phyloP scores from a whole-genome alignment of 345 rosid species.

The Citrus hindsii region DNA sequence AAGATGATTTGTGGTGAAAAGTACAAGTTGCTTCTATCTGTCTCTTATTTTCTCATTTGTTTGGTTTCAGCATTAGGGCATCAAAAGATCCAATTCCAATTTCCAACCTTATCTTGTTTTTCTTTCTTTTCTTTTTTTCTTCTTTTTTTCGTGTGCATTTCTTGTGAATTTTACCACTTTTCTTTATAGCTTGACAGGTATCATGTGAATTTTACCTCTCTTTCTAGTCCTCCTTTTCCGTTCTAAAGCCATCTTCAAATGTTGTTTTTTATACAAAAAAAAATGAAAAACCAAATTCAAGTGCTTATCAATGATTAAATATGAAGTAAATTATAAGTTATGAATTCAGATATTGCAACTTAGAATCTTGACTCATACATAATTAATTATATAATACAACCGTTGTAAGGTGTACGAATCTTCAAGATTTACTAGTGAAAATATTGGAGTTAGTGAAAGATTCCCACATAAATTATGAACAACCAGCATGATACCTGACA shows the following conservation, averaged over 20 bases:
- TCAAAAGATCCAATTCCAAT: conserved; percentile 3
- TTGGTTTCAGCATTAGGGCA: neutral
- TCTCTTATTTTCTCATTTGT: neutral
- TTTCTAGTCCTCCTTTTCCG: neutral
- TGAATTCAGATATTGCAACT: too few species aligned
- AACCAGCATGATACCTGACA: conserved; percentile 8
- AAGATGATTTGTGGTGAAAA: conserved; percentile 24
- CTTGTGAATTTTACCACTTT: neutral
- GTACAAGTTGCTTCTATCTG: conserved; percentile 3
- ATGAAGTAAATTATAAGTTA: too few species aligned
- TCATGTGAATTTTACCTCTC: conserved; percentile 20
- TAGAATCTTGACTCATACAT: too few species aligned
- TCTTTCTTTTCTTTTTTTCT: too few species aligned
- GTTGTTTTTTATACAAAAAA: too few species aligned
- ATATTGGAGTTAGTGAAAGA: neutral
- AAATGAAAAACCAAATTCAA: too few species aligned
- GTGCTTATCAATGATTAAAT: too few species aligned
- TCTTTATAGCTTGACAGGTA: conserved; percentile 17
- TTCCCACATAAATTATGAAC: neutral
- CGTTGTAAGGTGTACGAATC: neutral
- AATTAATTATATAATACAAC: neutral
- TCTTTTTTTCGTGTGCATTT: too few species aligned
- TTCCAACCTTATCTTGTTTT: too few species aligned
- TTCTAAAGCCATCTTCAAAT: neutral
- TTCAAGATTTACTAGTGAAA: neutral